Conservation (phyloP, 352 stramenopile genomes). For the Pythium aquatile region DNA sequence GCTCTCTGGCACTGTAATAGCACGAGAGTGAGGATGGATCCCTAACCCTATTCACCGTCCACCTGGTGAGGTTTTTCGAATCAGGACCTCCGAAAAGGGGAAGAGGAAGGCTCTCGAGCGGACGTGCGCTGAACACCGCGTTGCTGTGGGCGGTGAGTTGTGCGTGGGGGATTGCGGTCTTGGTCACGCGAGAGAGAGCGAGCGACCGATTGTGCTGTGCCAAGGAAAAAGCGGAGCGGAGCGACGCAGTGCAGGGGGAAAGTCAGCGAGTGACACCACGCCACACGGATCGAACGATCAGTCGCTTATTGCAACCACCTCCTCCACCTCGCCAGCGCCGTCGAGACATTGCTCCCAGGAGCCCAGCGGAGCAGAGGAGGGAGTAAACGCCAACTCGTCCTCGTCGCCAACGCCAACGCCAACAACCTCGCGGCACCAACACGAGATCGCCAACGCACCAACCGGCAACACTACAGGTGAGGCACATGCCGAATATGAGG, state of each 20-base stretch:
- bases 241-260: constrained; percentile 10
- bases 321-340: constrained; percentile 2
- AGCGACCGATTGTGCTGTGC: constrained; percentile 18
- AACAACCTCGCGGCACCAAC: constrained; percentile 3
- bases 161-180: constrained; percentile 3
- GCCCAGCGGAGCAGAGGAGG: constrained; percentile 3
- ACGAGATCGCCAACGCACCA: neutral
- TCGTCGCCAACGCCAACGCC: constrained; percentile 6
- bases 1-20: constrained; percentile 8
- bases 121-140: constrained; percentile 10
- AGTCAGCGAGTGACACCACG: constrained; percentile 20
- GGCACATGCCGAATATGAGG: neutral
- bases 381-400: neutral
- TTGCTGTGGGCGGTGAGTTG: constrained; percentile 1
- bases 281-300: neutral
- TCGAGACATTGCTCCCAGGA: constrained; percentile 4
- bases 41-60: constrained; percentile 11
- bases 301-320: constrained; percentile 6
- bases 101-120: constrained; percentile 5
- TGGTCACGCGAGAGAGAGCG: constrained; percentile 20
- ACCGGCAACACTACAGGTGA: constrained; percentile 3
- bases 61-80: constrained; percentile 20
- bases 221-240: constrained; percentile 18
- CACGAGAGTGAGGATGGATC: neutral
- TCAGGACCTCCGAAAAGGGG: neutral